Evolutionary conservation across 2,329 filamentous ascomycete genomes (phyloP).

Genomic region (Amauroascus verrucosus): DNA sequence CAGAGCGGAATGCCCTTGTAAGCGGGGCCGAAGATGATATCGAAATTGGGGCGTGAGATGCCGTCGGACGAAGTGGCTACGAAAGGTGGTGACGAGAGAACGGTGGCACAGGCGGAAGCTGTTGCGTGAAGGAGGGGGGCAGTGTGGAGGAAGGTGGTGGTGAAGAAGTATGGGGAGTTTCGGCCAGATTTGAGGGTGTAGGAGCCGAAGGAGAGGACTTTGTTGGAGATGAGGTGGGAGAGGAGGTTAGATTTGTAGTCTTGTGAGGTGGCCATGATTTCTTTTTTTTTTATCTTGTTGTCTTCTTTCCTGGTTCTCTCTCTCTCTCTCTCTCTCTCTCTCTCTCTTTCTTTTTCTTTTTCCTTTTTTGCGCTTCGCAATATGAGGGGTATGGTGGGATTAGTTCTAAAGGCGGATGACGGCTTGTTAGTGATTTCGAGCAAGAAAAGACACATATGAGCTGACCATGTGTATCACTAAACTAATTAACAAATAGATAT

Average conservation of each 20-base stretch:
- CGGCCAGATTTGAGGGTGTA: constrained; percentile 83
- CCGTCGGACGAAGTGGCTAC: constrained; percentile 23
- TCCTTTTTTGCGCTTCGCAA: background rate
- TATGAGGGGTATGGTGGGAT: no score
- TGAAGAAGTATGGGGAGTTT: constrained; percentile 92
- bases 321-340: background rate
- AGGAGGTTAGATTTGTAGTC: constrained; percentile 32
- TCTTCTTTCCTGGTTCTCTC: background rate
- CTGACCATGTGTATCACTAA: no score
- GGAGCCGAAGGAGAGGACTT: constrained; percentile 35
- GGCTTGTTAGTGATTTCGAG: no score
- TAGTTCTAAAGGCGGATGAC: no score
- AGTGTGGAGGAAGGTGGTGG: constrained; percentile 81
- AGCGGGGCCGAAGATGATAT: constrained; percentile 84
- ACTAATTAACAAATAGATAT: no score
- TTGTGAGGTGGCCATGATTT: constrained; percentile 2
- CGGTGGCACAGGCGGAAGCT: constrained; percentile 66
- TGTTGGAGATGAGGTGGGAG: constrained; percentile 31
- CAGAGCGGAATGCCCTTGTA: constrained; percentile 97
- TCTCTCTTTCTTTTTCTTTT: background rate
- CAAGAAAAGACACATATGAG: no score
- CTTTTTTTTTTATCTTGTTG: background rate
- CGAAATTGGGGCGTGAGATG: constrained; percentile 48
- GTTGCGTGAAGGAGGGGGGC: constrained; percentile 68
- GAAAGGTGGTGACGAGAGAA: constrained; percentile 17